Base-by-base conservation (phyloP, 805 yeast species). In the Debaryomyces prosopidis region DNA sequence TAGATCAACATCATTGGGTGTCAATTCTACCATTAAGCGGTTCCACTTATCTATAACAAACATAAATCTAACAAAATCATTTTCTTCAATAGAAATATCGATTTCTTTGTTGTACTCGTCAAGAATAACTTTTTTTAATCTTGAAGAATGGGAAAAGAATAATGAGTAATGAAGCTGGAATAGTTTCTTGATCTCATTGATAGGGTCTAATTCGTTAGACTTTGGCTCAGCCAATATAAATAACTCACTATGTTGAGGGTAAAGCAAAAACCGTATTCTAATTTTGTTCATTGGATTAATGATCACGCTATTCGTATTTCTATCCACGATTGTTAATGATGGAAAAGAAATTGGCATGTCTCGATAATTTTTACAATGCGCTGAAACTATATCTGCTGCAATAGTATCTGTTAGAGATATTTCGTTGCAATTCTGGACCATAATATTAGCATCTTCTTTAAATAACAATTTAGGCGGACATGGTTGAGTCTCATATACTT, bases 201-300 rank as follows among this genome's bases (percentile, higher is more conserved):
- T 66, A 4, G 90, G 88, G 55, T 84, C 82, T 34, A 81, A 69
- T 47, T 77, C 82, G 43, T 80, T 79, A 48, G 75, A 74, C 48
- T 78, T 80, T 5, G 85, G 80, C 12, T 66, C 62, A 3, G 77
- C 76, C 31, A 82, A 60, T 7, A 72, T 48, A 49, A 76, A 82
- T 34, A 68, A 66, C 52, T 83, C 88, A 27, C 60, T 60, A 48
- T 80, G 76, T 35, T 69, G 65, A 1, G 83, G 81, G 45, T 68
- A 54, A 58, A 74, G 46, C 10, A 72, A 53, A 48, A 64, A 65
- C 34, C 76, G 51, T 0, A 72, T 47, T 32, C 63, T 58, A 2
- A 72, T 49, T 18, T 51, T 58, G 45, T 68, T 69, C 11, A 52
- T 34, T 4, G 65, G 59, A 39, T 68, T 68, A n/a, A 60, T 40